phyloP scores from a whole-genome alignment of 192 early-diverging fungal genomes.

The Cladochytrium replicatum region DNA sequence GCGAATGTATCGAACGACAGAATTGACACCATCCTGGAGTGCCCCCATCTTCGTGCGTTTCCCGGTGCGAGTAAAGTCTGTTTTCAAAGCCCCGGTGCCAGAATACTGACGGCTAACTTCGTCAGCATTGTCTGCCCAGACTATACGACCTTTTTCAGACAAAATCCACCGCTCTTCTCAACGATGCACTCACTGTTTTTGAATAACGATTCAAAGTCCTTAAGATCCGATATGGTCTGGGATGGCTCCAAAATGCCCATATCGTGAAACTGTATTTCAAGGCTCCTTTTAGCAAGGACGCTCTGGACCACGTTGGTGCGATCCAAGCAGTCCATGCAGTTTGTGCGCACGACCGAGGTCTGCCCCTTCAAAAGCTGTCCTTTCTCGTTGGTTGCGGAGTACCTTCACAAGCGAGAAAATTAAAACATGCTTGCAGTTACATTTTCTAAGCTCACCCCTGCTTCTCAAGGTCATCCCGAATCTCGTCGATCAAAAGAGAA shows the following conservation, averaged over 20 bases:
- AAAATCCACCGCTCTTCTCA: background rate
- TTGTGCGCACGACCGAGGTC: constrained; percentile 78
- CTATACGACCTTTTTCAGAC: constrained; percentile 26
- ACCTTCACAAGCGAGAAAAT: constrained; percentile 32
- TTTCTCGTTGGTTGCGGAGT: constrained; percentile 36
- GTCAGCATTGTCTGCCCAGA: constrained; percentile 99
- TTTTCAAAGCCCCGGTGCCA: constrained; percentile 95
- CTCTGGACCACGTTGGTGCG: constrained; percentile 98
- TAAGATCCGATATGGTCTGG: constrained; percentile 54
- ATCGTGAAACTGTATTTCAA: constrained; percentile 65
- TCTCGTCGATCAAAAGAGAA: constrained; percentile 66
- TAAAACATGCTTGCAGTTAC: constrained; percentile 8
- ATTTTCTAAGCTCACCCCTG: too few relatives aligned
- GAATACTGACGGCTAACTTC: constrained; percentile 82
- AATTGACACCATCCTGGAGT: constrained; percentile 72
- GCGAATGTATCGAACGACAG: constrained; percentile 74
- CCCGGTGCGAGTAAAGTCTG: constrained; percentile 94
- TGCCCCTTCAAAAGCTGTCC: constrained; percentile 41
- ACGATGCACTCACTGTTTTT: constrained; percentile 66
- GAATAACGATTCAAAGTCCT: constrained; percentile 60
- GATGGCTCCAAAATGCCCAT: constrained; percentile 48
- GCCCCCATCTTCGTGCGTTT: constrained; percentile 75
- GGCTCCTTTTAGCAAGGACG: constrained; percentile 64
- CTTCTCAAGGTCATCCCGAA: constrained; percentile 52
- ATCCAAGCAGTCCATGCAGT: constrained; percentile 99